Percentiles rank a stretch among this genome's conserved stretches.
Conservation (phyloP, 768 basidiomycete species). For the Suillus occidentalis region DNA sequence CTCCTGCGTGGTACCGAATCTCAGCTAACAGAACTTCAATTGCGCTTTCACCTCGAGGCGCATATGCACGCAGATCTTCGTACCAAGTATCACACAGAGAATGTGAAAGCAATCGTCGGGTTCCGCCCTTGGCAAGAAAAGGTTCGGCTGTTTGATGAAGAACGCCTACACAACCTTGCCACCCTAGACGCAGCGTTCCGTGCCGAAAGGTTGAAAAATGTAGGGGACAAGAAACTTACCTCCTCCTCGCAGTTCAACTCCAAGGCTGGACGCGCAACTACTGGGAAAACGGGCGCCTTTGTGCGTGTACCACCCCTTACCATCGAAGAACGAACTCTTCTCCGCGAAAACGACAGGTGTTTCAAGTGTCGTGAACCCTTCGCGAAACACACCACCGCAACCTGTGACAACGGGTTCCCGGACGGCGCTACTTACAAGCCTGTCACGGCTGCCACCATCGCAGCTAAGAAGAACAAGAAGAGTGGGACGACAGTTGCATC, state of each 20-base stretch:
- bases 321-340: not conserved
- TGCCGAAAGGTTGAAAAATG: not conserved
- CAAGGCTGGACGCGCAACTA: rapidly evolving
- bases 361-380: not conserved
- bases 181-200: not conserved
- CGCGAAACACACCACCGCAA: not conserved
- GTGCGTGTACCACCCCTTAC: not conserved
- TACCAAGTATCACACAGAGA: no score
- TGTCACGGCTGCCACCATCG: rapidly evolving
- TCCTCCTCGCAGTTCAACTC: not conserved
- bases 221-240: not conserved
- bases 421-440: not conserved
- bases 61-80: not conserved
- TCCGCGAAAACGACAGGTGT: not conserved
- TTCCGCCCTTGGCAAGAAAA: not conserved
- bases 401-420: not conserved
- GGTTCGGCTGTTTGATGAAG: not conserved
- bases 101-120: not conserved
- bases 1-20: not conserved
- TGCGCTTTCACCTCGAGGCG: not conserved
- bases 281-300: not conserved
- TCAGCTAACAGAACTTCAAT: not conserved
- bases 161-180: not conserved
- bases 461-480: not conserved
- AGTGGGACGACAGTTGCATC: not conserved